A percentile compares a stretch with the other conserved stretches of the same genome.
phyloP scores from a whole-genome alignment of 2,329 filamentous ascomycete species.

The Pestalotiopsis sp. region DNA sequence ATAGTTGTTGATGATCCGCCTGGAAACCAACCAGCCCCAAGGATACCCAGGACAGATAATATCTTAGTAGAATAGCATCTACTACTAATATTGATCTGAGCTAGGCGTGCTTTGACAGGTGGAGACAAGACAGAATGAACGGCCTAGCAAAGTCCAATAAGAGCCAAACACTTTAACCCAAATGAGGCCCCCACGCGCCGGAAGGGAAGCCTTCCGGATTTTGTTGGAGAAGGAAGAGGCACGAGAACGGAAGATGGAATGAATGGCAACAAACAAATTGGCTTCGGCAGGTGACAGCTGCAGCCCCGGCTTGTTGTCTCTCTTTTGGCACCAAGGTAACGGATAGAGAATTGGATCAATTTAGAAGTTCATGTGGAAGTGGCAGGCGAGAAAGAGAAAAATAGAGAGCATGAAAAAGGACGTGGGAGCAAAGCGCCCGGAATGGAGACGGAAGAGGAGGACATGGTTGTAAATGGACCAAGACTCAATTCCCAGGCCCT shows the following conservation, averaged over 20 bases:
- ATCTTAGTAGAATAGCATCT: neutral
- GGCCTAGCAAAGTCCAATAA: neutral
- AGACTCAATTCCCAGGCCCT: too few relatives aligned
- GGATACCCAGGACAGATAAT: neutral
- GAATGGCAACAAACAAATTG: neutral
- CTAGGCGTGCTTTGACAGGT: neutral
- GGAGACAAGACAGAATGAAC: neutral
- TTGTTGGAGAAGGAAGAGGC: neutral
- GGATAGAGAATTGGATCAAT: neutral
- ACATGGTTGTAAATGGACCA: neutral
- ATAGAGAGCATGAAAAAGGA: neutral
- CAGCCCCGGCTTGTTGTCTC: neutral
- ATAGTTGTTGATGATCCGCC: constrained; percentile 13
- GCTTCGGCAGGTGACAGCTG: neutral
- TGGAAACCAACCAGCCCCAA: neutral
- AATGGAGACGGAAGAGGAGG: neutral
- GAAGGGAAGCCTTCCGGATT: constrained; percentile 12
- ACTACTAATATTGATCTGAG: neutral
- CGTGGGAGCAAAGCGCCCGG: neutral
- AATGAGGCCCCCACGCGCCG: constrained; percentile 7
- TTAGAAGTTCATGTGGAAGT: neutral
- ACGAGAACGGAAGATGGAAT: neutral
- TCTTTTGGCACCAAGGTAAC: neutral
- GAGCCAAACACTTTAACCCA: neutral
- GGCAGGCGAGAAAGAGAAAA: neutral